Evolutionary conservation across 2,329 filamentous ascomycete genomes (phyloP).

Genomic region (Colletotrichum limetticola): DNA sequence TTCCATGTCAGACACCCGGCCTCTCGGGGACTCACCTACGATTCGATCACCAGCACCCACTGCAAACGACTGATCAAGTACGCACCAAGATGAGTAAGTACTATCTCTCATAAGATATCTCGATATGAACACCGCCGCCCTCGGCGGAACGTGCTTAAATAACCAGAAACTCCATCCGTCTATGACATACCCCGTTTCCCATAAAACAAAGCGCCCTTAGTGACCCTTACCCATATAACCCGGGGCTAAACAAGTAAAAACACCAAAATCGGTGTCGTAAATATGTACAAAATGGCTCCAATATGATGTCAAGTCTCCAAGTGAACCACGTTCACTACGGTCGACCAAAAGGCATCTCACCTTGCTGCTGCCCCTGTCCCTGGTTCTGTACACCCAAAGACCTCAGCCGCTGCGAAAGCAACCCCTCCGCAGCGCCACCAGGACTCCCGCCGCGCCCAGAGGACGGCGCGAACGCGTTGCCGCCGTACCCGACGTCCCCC

Average conservation of each 20-base stretch:
- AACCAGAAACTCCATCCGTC: background rate
- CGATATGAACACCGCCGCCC: background rate
- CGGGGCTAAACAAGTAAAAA: background rate
- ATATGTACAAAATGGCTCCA: background rate
- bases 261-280: background rate
- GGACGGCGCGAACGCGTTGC: conserved; percentile 58
- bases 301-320: background rate
- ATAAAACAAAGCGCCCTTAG: background rate
- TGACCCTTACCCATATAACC: background rate
- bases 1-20: background rate
- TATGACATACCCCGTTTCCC: conserved; percentile 1
- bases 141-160: background rate
- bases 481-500: conserved; percentile 72
- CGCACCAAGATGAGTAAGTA: background rate
- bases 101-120: background rate
- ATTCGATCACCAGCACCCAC: too few relatives aligned
- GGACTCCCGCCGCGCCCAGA: conserved; percentile 51
- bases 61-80: background rate
- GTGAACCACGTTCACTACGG: background rate
- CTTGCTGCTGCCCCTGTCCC: background rate
- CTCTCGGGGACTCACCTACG: background rate
- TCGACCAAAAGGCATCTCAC: background rate
- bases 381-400: conserved; percentile 63
- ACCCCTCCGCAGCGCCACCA: conserved; percentile 67
- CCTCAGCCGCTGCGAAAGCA: conserved; percentile 76